Conservation (phyloP, 2,329 filamentous ascomycete species). For the Clonostachys rosea region DNA sequence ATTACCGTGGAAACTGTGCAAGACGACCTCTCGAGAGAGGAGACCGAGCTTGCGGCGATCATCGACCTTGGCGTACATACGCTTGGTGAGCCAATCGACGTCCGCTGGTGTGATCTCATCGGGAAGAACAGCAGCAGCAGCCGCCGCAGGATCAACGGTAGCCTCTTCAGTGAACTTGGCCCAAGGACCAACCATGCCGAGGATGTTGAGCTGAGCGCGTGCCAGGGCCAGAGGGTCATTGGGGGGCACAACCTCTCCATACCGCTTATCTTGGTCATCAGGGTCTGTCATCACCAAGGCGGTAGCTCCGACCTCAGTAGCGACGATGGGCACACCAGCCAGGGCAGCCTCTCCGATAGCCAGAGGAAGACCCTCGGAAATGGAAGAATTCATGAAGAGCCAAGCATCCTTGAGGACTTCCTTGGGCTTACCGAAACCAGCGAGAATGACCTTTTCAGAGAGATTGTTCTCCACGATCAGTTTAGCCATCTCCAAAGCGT, state of each 20-base stretch:
- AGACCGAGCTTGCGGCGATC: conserved; percentile 53
- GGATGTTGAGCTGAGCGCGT: conserved; percentile 56
- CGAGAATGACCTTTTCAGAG: conserved; percentile 42
- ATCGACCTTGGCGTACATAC: conserved; percentile 56
- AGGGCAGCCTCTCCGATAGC: conserved; percentile 54
- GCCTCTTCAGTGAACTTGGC: conserved; percentile 49
- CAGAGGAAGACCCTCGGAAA: conserved; percentile 50
- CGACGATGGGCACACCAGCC: conserved; percentile 49
- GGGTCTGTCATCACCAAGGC: conserved; percentile 51
- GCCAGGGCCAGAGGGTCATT: conserved; percentile 58
- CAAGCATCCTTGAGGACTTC: conserved; percentile 50
- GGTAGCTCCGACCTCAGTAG: conserved; percentile 51
- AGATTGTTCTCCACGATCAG: conserved; percentile 52
- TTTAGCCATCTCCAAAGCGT: conserved; percentile 54
- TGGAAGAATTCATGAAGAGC: conserved; percentile 54
- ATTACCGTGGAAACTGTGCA: conserved; percentile 54
- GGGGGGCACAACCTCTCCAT: conserved; percentile 59
- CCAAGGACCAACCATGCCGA: conserved; percentile 60
- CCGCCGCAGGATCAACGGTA: conserved; percentile 18
- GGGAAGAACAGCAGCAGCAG: conserved; percentile 8
- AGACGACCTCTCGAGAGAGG: conserved; percentile 52
- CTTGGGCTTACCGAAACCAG: conserved; percentile 51
- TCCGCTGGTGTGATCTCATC: conserved; percentile 41
- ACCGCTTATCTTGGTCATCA: conserved; percentile 35
- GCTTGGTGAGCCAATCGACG: conserved; percentile 44